Evolutionary conservation across 2,329 filamentous ascomycete species (phyloP).

Genomic region (Bipolaris oryzae): DNA sequence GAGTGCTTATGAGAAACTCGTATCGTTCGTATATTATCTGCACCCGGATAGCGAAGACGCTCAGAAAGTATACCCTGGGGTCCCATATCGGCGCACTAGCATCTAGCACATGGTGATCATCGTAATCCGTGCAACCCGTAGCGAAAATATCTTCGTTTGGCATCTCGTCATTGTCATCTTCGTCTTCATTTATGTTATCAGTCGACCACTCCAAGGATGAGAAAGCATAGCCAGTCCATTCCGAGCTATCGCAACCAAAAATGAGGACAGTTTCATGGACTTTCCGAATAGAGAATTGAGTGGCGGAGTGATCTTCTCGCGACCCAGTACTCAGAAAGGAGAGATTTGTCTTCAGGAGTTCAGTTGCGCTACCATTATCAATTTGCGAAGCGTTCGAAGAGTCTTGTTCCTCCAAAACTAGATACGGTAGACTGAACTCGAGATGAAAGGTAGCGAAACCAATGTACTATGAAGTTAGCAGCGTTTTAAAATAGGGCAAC

Average conservation of each 20-base stretch:
- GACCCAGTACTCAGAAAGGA: not conserved
- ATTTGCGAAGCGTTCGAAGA: not conserved
- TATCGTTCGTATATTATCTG: not conserved
- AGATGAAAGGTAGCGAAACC: not conserved
- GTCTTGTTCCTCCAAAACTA: not conserved
- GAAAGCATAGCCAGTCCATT: conserved; percentile 1
- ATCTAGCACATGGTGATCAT: not conserved
- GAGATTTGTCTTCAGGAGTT: not conserved
- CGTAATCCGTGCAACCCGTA: not conserved
- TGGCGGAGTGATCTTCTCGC: not conserved
- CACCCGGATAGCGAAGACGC: not conserved
- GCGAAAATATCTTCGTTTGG: not conserved
- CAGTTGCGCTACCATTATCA: not conserved
- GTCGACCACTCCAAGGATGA: not conserved
- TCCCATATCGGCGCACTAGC: not conserved
- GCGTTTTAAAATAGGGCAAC: not conserved
- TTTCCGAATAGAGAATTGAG: not conserved
- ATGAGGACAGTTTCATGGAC: not conserved
- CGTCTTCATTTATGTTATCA: not conserved
- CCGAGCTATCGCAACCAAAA: not conserved
- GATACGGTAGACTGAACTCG: not conserved
- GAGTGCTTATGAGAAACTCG: not conserved
- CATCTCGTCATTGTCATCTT: not conserved
- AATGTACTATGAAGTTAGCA: not conserved
- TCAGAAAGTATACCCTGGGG: not conserved